phyloP scores from a whole-genome alignment of 23 red algal species.

The Gracilaria domingensis region DNA sequence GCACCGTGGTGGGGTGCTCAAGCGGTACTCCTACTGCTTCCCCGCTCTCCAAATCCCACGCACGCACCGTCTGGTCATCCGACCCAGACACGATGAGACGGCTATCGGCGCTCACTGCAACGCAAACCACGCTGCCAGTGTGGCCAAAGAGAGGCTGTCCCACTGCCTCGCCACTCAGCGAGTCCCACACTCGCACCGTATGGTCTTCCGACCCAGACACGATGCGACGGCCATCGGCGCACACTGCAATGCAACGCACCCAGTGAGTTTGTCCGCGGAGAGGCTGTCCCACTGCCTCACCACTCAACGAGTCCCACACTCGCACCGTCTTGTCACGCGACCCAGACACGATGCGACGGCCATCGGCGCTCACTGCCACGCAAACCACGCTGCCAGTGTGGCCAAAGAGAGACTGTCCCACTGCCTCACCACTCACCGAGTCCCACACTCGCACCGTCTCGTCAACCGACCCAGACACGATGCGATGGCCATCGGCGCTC shows the following conservation, averaged over 20 bases:
- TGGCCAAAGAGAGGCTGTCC: too few species aligned
- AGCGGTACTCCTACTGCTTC: not conserved
- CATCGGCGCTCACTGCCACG: too few species aligned
- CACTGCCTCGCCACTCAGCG: too few species aligned
- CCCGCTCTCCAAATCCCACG: not conserved
- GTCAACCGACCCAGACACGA: not conserved
- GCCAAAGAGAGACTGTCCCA: too few species aligned
- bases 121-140: too few species aligned
- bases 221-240: too few species aligned
- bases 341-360: too few species aligned
- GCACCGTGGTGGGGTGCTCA: not conserved
- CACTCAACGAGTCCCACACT: not conserved
- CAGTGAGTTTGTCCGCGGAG: not conserved
- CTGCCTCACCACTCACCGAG: not conserved
- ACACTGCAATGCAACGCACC: not conserved
- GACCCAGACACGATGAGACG: constrained; percentile 7
- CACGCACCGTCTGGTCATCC: constrained; percentile 2
- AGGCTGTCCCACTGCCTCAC: not conserved
- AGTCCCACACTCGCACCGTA: too few species aligned
- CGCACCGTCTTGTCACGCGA: too few species aligned
- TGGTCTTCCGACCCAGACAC: too few species aligned
- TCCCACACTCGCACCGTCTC: not conserved
- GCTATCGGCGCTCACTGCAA: too few species aligned
- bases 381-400: too few species aligned
- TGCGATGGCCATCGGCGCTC: not conserved